Conservation (phyloP, 2,329 filamentous ascomycete species). For the Diplodia mutila region DNA sequence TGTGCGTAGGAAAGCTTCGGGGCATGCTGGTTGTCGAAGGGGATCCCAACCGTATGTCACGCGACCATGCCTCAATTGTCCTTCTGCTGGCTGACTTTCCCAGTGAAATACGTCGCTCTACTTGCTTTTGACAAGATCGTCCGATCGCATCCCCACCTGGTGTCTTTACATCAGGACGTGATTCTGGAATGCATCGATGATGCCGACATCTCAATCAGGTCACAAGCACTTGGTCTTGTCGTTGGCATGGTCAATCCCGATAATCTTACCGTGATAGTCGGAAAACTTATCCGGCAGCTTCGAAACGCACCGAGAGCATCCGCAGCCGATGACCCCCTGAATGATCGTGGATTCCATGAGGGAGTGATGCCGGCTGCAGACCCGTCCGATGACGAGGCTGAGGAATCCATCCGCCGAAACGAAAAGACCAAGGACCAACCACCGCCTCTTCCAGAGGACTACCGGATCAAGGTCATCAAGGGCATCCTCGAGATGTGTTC, state of each 20-base stretch:
- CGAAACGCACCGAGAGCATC: constrained; percentile 64
- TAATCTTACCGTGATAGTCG: constrained; percentile 81
- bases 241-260: constrained; percentile 92
- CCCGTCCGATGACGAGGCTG: constrained; percentile 61
- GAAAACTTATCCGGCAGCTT: constrained; percentile 85
- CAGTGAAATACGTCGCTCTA: constrained; percentile 95
- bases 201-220: constrained; percentile 90
- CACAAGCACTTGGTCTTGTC: constrained; percentile 88
- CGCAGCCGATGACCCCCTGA: constrained; percentile 48
- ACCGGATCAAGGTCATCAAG: constrained; percentile 78
- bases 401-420: constrained; percentile 57
- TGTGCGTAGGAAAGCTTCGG: constrained; percentile 90
- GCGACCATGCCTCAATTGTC: neutral
- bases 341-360: constrained; percentile 50
- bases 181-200: constrained; percentile 97
- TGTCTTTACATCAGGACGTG: constrained; percentile 91
- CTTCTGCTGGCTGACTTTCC: neutral
- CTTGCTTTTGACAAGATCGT: constrained; percentile 97
- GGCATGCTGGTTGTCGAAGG: constrained; percentile 94
- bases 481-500: constrained; percentile 89
- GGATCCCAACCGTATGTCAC: constrained; percentile 81
- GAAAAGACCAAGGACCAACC: constrained; percentile 54
- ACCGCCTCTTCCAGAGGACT: constrained; percentile 79
- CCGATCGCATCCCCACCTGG: constrained; percentile 80
- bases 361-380: constrained; percentile 56